Percentiles rank a stretch among this genome's conserved stretches.
These are phyloP conservation scores for Candida labiduridarum DNA, from an alignment of 1,139 yeast genomes.

Conservation along the genomic window DNA sequence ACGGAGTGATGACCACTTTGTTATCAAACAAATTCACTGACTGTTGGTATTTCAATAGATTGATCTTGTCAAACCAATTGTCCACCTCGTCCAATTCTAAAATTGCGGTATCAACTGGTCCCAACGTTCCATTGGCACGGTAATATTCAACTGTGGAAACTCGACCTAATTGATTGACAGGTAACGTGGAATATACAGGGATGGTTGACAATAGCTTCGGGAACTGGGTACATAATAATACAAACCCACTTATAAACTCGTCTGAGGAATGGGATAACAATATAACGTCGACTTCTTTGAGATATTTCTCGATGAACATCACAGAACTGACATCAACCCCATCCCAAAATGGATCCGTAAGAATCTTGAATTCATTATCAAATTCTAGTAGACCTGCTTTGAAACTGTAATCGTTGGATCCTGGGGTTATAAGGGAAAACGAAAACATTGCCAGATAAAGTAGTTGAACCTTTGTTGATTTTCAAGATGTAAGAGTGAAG, in stretches of 20 bases:
- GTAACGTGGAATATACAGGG: slow-evolving; percentile 85
- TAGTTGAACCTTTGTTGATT: neutral
- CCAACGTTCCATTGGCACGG: slow-evolving; percentile 69
- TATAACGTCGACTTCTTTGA: slow-evolving; percentile 62
- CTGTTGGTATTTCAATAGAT: slow-evolving; percentile 77
- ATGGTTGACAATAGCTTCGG: slow-evolving; percentile 63
- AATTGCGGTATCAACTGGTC: slow-evolving; percentile 65
- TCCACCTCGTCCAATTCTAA: slow-evolving; percentile 79
- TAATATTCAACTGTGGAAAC: slow-evolving; percentile 82
- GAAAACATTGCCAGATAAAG: slow-evolving; percentile 34
- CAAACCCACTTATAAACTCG: slow-evolving; percentile 80
- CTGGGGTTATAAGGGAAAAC: slow-evolving; percentile 41
- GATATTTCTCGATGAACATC: slow-evolving; percentile 45
- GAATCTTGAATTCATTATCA: slow-evolving; percentile 50
- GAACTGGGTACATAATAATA: slow-evolving; percentile 61
- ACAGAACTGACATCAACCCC: slow-evolving; percentile 44
- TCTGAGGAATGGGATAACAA: slow-evolving; percentile 85
- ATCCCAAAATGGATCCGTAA: slow-evolving; percentile 79
- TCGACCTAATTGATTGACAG: slow-evolving; percentile 85
- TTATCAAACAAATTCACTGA: slow-evolving; percentile 67
- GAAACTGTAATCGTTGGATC: slow-evolving; percentile 32
- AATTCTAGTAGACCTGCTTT: slow-evolving; percentile 48
- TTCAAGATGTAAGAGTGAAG: neutral
- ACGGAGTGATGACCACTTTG: slow-evolving; percentile 68
- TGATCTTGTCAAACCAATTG: slow-evolving; percentile 70